phyloP scores from a whole-genome alignment of 768 basidiomycete genomes.

The Leccinum truebloodii region DNA sequence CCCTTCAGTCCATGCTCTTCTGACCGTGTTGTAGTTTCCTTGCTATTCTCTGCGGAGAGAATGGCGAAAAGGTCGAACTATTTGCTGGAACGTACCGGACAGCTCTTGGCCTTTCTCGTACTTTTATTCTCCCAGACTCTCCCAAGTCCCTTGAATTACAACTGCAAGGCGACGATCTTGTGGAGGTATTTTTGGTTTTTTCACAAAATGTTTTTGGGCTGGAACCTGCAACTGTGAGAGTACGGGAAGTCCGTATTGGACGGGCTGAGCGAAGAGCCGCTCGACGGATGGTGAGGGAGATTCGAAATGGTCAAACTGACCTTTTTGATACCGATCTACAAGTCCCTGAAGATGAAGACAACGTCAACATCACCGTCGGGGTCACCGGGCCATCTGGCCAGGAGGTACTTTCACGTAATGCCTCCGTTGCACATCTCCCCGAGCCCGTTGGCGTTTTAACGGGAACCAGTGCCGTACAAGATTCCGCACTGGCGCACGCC shows the following conservation, averaged over 20 bases:
- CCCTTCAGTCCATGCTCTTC: not conserved
- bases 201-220: conserved; percentile 90
- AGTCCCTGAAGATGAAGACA: conserved; percentile 49
- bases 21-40: conserved; percentile 60
- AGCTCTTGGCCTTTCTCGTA: conserved; percentile 88
- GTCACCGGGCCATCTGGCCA: conserved; percentile 52
- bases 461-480: conserved; percentile 32
- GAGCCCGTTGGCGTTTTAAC: conserved; percentile 28
- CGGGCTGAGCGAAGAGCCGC: conserved; percentile 86
- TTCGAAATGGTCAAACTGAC: conserved; percentile 50
- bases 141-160: conserved; percentile 85
- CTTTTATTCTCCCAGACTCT: conserved; percentile 90
- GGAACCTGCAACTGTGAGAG: conserved; percentile 90
- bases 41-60: conserved; percentile 90
- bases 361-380: conserved; percentile 63
- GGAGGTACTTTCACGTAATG: conserved; percentile 31
- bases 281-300: conserved; percentile 74
- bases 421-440: conserved; percentile 29
- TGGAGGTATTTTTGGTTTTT: conserved; percentile 90
- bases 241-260: conserved; percentile 91
- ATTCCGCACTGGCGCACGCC: conserved; percentile 43
- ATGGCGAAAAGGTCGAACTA: conserved; percentile 89
- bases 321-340: conserved; percentile 46
- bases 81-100: conserved; percentile 91
- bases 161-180: conserved; percentile 89